Evolutionary conservation across 495 filamentous ascomycete genomes (phyloP).

Genomic region (Xylaria telfairii): DNA sequence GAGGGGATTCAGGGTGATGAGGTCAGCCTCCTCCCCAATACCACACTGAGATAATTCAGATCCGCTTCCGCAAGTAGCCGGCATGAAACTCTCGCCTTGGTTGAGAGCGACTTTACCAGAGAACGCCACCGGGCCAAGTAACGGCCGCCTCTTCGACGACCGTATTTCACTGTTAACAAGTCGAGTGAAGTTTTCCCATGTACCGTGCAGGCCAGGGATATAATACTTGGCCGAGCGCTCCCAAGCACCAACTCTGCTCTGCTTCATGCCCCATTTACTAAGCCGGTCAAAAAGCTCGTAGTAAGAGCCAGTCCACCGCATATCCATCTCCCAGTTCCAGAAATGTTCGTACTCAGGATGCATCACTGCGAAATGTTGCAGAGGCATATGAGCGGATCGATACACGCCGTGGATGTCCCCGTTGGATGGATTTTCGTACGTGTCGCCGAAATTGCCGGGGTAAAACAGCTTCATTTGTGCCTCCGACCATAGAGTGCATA

Average conservation of each 20-base stretch:
- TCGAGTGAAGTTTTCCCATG: conserved; percentile 82
- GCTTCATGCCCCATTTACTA: conserved; percentile 72
- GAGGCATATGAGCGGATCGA: conserved; percentile 84
- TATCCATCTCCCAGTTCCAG: conserved; percentile 99
- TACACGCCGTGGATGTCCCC: conserved; percentile 88
- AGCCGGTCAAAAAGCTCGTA: conserved; percentile 88
- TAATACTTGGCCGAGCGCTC: conserved; percentile 91
- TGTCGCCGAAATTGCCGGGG: conserved; percentile 72
- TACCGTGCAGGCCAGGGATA: conserved; percentile 82
- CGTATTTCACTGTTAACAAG: conserved; percentile 52
- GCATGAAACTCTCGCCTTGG: conserved; percentile 64
- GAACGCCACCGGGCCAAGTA: conserved; percentile 80
- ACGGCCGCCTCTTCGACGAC: conserved; percentile 65
- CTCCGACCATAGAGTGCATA: conserved; percentile 93
- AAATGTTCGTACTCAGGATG: conserved; percentile 93
- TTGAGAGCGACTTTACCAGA: conserved; percentile 61
- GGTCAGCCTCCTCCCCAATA: conserved; percentile 87
- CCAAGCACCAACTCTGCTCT: conserved; percentile 87
- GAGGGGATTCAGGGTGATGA: conserved; percentile 93
- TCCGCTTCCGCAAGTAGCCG: conserved; percentile 60
- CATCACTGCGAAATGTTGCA: conserved; percentile 88
- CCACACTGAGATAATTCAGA: conserved; percentile 79
- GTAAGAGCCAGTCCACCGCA: conserved; percentile 89
- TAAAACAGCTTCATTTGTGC: conserved; percentile 89
- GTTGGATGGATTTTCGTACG: conserved; percentile 60